phyloP scores from a whole-genome alignment of 2,329 filamentous ascomycete species.

The Pseudocercospora fuligena region DNA sequence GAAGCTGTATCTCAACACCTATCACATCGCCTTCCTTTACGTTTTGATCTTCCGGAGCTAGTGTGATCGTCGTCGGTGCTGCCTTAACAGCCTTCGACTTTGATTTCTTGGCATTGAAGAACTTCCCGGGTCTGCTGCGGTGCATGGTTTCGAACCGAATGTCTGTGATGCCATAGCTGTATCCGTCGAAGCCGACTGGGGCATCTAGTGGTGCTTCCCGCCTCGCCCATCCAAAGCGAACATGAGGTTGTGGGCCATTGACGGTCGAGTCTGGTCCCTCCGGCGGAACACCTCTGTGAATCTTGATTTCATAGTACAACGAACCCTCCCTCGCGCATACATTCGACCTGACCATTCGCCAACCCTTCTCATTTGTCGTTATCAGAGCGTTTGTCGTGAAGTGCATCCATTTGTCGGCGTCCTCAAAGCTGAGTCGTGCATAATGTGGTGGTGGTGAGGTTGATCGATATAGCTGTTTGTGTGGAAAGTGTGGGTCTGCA shows the following conservation, averaged over 20 bases:
- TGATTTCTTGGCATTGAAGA: constrained; percentile 57
- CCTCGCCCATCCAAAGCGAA: constrained; percentile 85
- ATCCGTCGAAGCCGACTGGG: constrained; percentile 85
- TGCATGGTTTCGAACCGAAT: constrained; percentile 89
- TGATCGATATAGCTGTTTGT: constrained; percentile 85
- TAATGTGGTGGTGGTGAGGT: constrained; percentile 84
- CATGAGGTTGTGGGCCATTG: constrained; percentile 58
- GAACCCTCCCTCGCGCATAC: constrained; percentile 86
- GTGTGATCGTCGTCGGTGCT: constrained; percentile 45
- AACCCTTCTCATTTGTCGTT: constrained; percentile 89
- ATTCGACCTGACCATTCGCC: constrained; percentile 88
- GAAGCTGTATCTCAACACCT: constrained; percentile 88
- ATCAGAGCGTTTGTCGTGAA: constrained; percentile 73
- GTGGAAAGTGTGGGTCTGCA: constrained; percentile 83
- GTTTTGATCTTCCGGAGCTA: constrained; percentile 63
- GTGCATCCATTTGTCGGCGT: constrained; percentile 82
- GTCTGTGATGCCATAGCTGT: constrained; percentile 92
- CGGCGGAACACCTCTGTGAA: constrained; percentile 74
- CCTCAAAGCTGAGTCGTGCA: constrained; percentile 88
- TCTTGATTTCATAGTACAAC: constrained; percentile 92
- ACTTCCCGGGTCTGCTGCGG: constrained; percentile 90
- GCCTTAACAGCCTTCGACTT: constrained; percentile 44
- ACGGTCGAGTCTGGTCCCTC: constrained; percentile 46
- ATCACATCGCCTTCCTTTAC: constrained; percentile 91
- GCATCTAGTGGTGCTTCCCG: constrained; percentile 81